These are phyloP conservation scores for Apiospora kogelbergensis DNA, from an alignment of 2,329 filamentous ascomycete genomes.

Conservation along the genomic window DNA sequence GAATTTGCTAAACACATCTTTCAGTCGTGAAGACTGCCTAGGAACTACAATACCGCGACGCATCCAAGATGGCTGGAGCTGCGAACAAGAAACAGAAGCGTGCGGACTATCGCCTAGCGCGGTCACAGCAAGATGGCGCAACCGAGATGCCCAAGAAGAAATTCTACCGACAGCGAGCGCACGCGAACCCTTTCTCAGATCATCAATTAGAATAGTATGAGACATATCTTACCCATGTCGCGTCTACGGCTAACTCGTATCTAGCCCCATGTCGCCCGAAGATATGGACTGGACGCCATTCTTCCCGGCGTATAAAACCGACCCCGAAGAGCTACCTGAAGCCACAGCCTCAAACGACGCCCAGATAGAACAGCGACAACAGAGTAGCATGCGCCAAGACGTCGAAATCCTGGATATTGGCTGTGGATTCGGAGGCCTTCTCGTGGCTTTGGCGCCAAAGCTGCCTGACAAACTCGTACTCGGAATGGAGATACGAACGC, in stretches of 20 bases:
- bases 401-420: slow-evolving; percentile 96
- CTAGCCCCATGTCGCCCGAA: slow-evolving; percentile 73
- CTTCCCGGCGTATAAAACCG: slow-evolving; percentile 71
- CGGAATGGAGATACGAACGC: slow-evolving; percentile 88
- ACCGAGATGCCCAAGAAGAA: slow-evolving; percentile 83
- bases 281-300: slow-evolving; percentile 90
- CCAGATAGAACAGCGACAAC: slow-evolving; percentile 19
- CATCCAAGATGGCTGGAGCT: slow-evolving; percentile 39
- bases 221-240: not conserved
- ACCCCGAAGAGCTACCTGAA: slow-evolving; percentile 32
- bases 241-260: slow-evolving; percentile 17
- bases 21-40: not conserved
- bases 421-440: slow-evolving; percentile 90
- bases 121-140: slow-evolving; percentile 46
- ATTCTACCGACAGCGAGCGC: slow-evolving; percentile 93
- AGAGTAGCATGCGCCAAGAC: slow-evolving; percentile 56
- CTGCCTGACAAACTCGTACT: slow-evolving; percentile 82
- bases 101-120: slow-evolving; percentile 60
- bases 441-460: slow-evolving; percentile 79
- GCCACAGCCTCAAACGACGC: slow-evolving; percentile 17
- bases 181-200: slow-evolving; percentile 98
- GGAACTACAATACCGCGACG: not conserved
- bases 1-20: not conserved
- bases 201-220: slow-evolving; percentile 85
- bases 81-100: slow-evolving; percentile 65